phyloP scores from a whole-genome alignment of 306 rosid species.

The Vicia faba region DNA sequence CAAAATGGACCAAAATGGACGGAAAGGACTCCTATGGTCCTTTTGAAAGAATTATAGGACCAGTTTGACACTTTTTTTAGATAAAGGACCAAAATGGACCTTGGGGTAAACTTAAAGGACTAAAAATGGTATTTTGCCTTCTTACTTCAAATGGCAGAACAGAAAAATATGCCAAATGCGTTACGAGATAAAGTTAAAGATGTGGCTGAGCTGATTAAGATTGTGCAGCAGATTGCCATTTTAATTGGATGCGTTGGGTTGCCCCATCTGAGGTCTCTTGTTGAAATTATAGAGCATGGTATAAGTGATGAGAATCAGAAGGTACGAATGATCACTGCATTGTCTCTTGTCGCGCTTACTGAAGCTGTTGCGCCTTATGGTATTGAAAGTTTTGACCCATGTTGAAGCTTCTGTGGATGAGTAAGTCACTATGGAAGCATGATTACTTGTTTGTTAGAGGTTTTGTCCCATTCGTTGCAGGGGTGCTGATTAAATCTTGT shows the following conservation, averaged over 20 bases:
- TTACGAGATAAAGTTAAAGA: conserved; percentile 54
- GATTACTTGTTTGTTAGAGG: too few relatives aligned
- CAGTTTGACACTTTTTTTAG: too few relatives aligned
- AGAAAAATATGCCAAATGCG: conserved; percentile 52
- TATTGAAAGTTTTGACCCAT: conserved; percentile 95
- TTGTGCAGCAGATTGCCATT: conserved; percentile 97
- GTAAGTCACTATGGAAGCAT: too few relatives aligned
- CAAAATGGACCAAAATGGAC: too few relatives aligned
- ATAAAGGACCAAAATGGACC: too few relatives aligned
- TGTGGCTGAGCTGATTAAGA: conserved; percentile 72
- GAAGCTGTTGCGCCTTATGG: conserved; percentile 98
- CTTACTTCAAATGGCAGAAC: too few relatives aligned
- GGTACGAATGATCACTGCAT: conserved; percentile 88
- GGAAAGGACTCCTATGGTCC: too few relatives aligned
- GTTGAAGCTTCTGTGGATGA: conserved; percentile 90
- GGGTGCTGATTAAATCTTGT: too few relatives aligned
- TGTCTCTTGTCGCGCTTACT: conserved; percentile 94
- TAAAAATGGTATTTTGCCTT: too few relatives aligned
- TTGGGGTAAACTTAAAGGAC: too few relatives aligned
- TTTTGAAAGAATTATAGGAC: too few relatives aligned
- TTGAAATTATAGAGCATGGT: conserved; percentile 91
- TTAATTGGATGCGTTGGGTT: conserved; percentile 91
- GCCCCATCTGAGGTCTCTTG: conserved; percentile 88
- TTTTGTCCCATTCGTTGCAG: too few relatives aligned
- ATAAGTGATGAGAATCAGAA: conserved; percentile 92